Conservation (phyloP, 148 eudicot species). For the Vaccinium myrtillus region DNA sequence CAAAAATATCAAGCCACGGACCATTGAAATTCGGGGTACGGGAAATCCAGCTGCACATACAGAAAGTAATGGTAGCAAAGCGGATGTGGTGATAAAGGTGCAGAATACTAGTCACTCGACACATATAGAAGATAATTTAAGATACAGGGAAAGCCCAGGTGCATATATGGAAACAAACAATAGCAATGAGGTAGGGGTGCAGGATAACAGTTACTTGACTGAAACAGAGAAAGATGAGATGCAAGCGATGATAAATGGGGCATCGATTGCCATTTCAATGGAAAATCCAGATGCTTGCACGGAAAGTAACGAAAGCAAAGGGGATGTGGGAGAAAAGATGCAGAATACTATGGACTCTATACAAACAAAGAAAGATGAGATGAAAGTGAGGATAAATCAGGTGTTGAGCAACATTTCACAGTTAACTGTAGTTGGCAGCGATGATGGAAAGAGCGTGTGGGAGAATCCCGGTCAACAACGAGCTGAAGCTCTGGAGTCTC, state of each 20-base stretch:
- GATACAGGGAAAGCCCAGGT: background rate
- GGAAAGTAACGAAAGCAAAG: constrained; percentile 26
- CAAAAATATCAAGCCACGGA: constrained; percentile 19
- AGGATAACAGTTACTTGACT: background rate
- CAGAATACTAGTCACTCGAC: background rate
- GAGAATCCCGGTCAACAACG: constrained; percentile 56
- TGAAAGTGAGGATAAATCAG: constrained; percentile 25
- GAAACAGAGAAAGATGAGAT: background rate
- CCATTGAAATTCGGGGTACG: constrained; percentile 22
- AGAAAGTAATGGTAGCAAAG: background rate
- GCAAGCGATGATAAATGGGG: background rate
- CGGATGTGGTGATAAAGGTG: background rate
- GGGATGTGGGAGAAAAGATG: constrained; percentile 24
- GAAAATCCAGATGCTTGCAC: constrained; percentile 20
- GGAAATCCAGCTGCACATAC: background rate
- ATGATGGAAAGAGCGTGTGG: constrained; percentile 35
- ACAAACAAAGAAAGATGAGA: constrained; percentile 25
- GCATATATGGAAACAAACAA: background rate
- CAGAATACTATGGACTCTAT: constrained; percentile 11
- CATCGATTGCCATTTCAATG: background rate
- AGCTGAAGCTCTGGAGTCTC: constrained; percentile 88
- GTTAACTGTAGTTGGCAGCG: constrained; percentile 29
- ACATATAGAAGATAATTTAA: constrained; percentile 24
- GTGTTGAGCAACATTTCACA: constrained; percentile 31
- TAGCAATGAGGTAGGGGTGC: background rate